Evolutionary conservation across 1,284 basidiomycete genomes (phyloP).

Genomic region (Ganoderma leucocontextum): DNA sequence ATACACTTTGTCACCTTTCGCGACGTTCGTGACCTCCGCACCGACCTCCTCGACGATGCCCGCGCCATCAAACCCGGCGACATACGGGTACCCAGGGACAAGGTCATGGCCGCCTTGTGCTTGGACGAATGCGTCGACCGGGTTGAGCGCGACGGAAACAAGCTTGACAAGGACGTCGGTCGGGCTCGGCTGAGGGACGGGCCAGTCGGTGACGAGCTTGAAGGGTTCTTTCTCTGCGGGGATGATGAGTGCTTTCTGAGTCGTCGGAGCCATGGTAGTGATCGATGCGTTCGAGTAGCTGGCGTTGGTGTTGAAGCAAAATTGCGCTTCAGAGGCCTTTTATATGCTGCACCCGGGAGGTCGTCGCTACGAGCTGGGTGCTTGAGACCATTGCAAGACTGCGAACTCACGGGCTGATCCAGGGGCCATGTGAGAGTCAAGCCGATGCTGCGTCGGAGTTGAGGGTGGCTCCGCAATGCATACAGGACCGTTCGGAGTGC

Average conservation of each 20-base stretch:
- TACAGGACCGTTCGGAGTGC: too few relatives aligned
- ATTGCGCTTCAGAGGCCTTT: background rate
- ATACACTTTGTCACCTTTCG: constrained; percentile 58
- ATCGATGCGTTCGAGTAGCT: background rate
- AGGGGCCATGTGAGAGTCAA: too few relatives aligned
- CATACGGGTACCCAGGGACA: background rate
- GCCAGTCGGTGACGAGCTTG: constrained; percentile 4
- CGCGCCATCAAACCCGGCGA: constrained; percentile 54
- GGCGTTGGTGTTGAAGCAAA: background rate
- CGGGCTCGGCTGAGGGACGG: background rate
- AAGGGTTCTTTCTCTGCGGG: background rate
- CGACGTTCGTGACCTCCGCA: constrained; percentile 42
- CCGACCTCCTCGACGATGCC: constrained; percentile 57
- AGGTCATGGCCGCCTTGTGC: background rate
- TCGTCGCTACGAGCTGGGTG: too few relatives aligned
- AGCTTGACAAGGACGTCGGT: constrained; percentile 6
- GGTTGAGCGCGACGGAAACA: background rate
- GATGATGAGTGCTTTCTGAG: constrained; percentile 5
- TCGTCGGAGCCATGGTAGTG: background rate
- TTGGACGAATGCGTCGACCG: background rate
- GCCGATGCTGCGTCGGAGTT: too few relatives aligned
- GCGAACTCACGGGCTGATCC: too few relatives aligned
- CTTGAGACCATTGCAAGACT: too few relatives aligned
- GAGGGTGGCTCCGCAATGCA: too few relatives aligned
- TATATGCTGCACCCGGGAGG: background rate